Evolutionary conservation across 2,329 filamentous ascomycete species (phyloP).

Genomic region (Hypoxylon sp.): DNA sequence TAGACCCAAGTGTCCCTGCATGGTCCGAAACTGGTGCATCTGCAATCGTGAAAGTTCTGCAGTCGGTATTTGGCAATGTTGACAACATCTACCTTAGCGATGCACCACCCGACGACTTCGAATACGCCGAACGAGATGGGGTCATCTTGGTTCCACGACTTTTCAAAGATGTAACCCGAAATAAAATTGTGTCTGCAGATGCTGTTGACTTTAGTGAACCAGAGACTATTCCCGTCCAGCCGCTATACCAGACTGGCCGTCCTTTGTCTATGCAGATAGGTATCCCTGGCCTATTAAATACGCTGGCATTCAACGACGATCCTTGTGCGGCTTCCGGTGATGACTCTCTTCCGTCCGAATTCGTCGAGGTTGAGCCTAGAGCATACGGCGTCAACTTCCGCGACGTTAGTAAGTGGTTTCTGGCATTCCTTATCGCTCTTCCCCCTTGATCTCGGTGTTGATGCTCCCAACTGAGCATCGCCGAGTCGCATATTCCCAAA

Average conservation of each 20-base stretch:
- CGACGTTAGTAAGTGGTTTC: slow-evolving; percentile 8
- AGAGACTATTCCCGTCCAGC: slow-evolving; percentile 2
- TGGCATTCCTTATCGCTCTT: neutral
- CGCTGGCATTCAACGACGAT: slow-evolving; percentile 27
- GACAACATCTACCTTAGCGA: neutral
- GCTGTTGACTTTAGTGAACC: neutral
- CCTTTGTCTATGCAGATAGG: slow-evolving; percentile 27
- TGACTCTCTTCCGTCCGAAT: neutral
- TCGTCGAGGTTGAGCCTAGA: slow-evolving; percentile 5
- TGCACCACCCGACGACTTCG: slow-evolving; percentile 15
- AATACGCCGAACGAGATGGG: slow-evolving; percentile 34
- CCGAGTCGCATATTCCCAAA: neutral
- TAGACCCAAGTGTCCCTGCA: slow-evolving; percentile 37
- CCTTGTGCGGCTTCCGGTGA: neutral
- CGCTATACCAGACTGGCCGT: slow-evolving; percentile 22
- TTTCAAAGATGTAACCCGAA: slow-evolving; percentile 10
- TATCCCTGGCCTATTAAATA: slow-evolving; percentile 27
- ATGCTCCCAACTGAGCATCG: neutral
- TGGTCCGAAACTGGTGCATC: neutral
- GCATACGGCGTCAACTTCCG: slow-evolving; percentile 9
- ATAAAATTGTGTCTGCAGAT: neutral
- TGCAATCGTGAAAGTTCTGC: slow-evolving; percentile 26
- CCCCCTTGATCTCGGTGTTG: neutral
- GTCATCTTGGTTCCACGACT: slow-evolving; percentile 21
- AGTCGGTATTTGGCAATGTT: neutral